These are phyloP conservation scores for Neoboletus magnificus DNA, from an alignment of 768 basidiomycete genomes.

Conservation along the genomic window DNA sequence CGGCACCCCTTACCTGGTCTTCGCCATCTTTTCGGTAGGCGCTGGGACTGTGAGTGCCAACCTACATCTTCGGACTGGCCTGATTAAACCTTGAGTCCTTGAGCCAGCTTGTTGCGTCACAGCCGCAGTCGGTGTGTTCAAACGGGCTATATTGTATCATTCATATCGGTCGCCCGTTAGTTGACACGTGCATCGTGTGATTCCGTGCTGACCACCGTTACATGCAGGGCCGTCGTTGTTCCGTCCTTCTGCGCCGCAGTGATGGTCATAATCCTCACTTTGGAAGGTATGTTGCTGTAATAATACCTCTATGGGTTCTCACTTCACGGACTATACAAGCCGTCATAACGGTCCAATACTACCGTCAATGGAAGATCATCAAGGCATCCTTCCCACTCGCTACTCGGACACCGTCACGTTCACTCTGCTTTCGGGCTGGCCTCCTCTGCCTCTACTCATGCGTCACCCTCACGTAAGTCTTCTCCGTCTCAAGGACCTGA, in stretches of 20 bases:
- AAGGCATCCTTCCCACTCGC: slow-evolving; percentile 42
- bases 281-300: slow-evolving; percentile 40
- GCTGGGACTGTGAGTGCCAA: slow-evolving; percentile 37
- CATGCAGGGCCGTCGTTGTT: slow-evolving; percentile 31
- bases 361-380: slow-evolving; percentile 37
- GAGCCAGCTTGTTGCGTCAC: slow-evolving; percentile 17
- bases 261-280: slow-evolving; percentile 37
- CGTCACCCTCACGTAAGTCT: slow-evolving; percentile 41
- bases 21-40: slow-evolving; percentile 38
- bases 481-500: neutral
- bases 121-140: slow-evolving; percentile 15
- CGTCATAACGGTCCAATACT: slow-evolving; percentile 43
- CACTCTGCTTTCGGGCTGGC: slow-evolving; percentile 38
- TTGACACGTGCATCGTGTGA: slow-evolving; percentile 7
- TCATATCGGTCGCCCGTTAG: slow-evolving; percentile 37
- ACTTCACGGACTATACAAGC: slow-evolving; percentile 29
- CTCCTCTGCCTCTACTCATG: slow-evolving; percentile 47
- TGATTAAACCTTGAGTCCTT: slow-evolving; percentile 12
- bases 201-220: slow-evolving; percentile 16
- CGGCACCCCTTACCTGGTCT: slow-evolving; percentile 39
- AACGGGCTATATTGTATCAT: slow-evolving; percentile 54
- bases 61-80: slow-evolving; percentile 6
- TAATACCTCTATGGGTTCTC: neutral
- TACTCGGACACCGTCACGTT: slow-evolving; percentile 33
- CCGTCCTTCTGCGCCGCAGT: slow-evolving; percentile 45